A percentile compares a stretch with the other conserved stretches of the same genome.
Conservation (phyloP, 2,329 filamentous ascomycete genomes). For the Penicillium sp. region DNA sequence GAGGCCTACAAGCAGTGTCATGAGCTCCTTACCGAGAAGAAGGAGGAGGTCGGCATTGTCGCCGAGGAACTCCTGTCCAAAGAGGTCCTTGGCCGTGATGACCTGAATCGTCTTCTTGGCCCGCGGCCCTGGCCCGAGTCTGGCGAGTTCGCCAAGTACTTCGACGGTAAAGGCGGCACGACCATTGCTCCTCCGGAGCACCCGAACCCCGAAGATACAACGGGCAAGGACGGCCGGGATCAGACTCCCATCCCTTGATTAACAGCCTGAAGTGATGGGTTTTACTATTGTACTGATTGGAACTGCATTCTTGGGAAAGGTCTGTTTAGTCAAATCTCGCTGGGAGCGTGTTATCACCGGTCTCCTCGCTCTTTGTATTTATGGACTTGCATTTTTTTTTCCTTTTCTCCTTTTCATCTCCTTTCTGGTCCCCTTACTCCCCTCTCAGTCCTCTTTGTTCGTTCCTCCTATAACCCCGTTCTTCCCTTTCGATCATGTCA, state of each 20-base stretch:
- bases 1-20: slow-evolving; percentile 90
- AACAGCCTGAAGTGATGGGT: slow-evolving; percentile 12
- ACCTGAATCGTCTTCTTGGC: slow-evolving; percentile 85
- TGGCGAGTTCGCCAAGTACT: slow-evolving; percentile 93
- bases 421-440: slow-evolving; percentile 15
- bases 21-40: slow-evolving; percentile 78
- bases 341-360: slow-evolving; percentile 26
- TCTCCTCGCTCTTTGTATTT: slow-evolving; percentile 25
- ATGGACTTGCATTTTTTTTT: slow-evolving; percentile 24
- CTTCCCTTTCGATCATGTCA: slow-evolving; percentile 18
- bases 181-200: slow-evolving; percentile 54
- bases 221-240: slow-evolving; percentile 37
- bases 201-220: slow-evolving; percentile 45
- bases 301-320: slow-evolving; percentile 27
- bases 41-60: slow-evolving; percentile 80
- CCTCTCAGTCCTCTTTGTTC: slow-evolving; percentile 19
- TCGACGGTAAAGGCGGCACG: slow-evolving; percentile 55
- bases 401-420: slow-evolving; percentile 10
- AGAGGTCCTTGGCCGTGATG: slow-evolving; percentile 86
- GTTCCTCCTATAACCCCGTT: slow-evolving; percentile 12
- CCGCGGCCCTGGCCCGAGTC: slow-evolving; percentile 78
- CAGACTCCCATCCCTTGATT: slow-evolving; percentile 32
- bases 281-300: slow-evolving; percentile 18
- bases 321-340: slow-evolving; percentile 11
- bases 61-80: slow-evolving; percentile 90